Percentiles rank a stretch among this genome's conserved stretches.
phyloP scores from a whole-genome alignment of 176 grass and related monocot genomes.

The Carex parvula region DNA sequence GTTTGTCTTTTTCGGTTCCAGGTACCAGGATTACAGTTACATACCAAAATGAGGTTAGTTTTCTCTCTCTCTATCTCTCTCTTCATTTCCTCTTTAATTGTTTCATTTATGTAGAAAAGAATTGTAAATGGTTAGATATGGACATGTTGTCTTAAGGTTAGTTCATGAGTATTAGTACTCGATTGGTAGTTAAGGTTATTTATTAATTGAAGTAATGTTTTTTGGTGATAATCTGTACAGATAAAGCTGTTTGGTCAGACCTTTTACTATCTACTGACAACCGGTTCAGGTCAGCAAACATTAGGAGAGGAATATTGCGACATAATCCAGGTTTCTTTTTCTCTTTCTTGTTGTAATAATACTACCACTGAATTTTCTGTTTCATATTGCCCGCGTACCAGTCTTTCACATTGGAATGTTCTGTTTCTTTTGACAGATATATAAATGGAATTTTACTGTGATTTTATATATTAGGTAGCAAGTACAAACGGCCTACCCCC shows the following conservation, averaged over 20 bases:
- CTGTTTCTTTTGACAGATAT: background rate
- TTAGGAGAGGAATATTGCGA: slow-evolving; percentile 98
- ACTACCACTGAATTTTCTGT: too few species aligned
- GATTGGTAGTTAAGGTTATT: background rate
- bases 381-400: too few species aligned
- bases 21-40: slow-evolving; percentile 73
- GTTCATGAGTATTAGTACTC: background rate
- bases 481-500: slow-evolving; percentile 73
- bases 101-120: background rate
- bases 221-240: slow-evolving; percentile 39
- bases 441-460: slow-evolving; percentile 2
- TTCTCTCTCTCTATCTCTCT: background rate
- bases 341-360: slow-evolving; percentile 8
- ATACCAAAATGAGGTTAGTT: slow-evolving; percentile 89
- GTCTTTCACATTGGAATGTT: background rate
- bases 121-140: background rate
- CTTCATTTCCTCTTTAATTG: background rate
- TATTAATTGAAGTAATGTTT: slow-evolving; percentile 10
- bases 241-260: slow-evolving; percentile 96
- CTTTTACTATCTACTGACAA: slow-evolving; percentile 94
- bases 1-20: slow-evolving; percentile 35
- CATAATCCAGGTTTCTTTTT: slow-evolving; percentile 65
- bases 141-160: background rate
- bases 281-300: slow-evolving; percentile 93
- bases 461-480: slow-evolving; percentile 51